Percentiles rank a stretch among this genome's conserved stretches.
These are phyloP conservation scores for Leptomonas seymouri DNA, from an alignment of 208 protist species.

Conservation along the genomic window DNA sequence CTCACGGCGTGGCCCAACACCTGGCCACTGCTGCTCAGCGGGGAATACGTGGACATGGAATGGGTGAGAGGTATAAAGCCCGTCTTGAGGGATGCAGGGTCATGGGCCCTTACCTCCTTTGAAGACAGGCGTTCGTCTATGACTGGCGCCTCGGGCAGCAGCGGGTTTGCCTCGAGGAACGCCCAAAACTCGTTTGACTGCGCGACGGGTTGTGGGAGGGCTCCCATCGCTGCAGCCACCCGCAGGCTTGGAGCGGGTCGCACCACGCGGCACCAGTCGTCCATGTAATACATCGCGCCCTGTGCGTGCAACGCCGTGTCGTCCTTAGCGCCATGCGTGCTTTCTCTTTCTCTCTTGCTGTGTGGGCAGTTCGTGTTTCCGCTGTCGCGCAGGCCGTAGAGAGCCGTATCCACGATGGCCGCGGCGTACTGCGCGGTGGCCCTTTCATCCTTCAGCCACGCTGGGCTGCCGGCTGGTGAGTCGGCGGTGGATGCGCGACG, in stretches of 20 bases:
- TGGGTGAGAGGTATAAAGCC: conserved; percentile 74
- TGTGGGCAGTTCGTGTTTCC: neutral
- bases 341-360: neutral
- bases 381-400: conserved; percentile 77
- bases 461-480: neutral
- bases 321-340: neutral
- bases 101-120: neutral
- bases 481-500: conserved; percentile 1
- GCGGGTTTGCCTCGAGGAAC: conserved; percentile 52
- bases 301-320: conserved; percentile 8
- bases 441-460: conserved; percentile 71
- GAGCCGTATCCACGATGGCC: conserved; percentile 61
- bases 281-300: conserved; percentile 66
- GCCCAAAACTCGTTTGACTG: conserved; percentile 59
- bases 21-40: conserved; percentile 42
- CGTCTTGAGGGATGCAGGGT: neutral
- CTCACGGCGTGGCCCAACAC: conserved; percentile 76
- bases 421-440: conserved; percentile 83
- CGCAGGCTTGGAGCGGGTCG: conserved; percentile 61
- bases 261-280: conserved; percentile 70
- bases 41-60: conserved; percentile 34
- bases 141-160: conserved; percentile 38
- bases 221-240: conserved; percentile 57
- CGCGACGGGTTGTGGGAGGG: conserved; percentile 54
- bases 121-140: conserved; percentile 1